phyloP scores from a whole-genome alignment of 2,329 filamentous ascomycete genomes.

The Stemphylium vesicarium region DNA sequence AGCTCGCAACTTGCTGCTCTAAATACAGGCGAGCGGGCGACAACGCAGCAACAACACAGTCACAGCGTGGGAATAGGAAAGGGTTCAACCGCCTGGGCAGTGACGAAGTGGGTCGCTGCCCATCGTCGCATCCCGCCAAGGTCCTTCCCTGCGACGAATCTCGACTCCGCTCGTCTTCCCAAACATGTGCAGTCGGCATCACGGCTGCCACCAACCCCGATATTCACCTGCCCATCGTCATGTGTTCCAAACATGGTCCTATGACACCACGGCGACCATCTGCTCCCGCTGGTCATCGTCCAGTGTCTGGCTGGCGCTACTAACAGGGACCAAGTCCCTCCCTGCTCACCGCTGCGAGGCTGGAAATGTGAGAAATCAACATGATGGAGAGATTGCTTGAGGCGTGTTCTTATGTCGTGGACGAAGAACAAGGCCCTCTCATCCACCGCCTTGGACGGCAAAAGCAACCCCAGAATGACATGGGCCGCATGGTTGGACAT shows the following conservation, averaged over 20 bases:
- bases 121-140: slow-evolving; percentile 12
- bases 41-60: not conserved
- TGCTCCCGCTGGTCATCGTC: too few species aligned
- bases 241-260: not conserved
- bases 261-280: too few species aligned
- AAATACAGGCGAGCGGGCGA: slow-evolving; percentile 1
- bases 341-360: not conserved
- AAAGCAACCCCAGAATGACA: slow-evolving; percentile 4
- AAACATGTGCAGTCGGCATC: slow-evolving; percentile 5
- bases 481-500: not conserved
- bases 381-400: not conserved
- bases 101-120: slow-evolving; percentile 10
- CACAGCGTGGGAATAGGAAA: slow-evolving; percentile 2
- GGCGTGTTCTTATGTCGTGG: not conserved
- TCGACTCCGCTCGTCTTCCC: not conserved
- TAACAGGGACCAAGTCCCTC: too few species aligned
- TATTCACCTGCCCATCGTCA: not conserved
- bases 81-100: slow-evolving; percentile 9
- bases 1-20: not conserved
- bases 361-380: too few species aligned
- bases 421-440: not conserved
- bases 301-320: too few species aligned
- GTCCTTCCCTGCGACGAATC: not conserved
- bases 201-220: slow-evolving; percentile 9
- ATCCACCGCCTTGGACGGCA: not conserved